A percentile compares a stretch with the other conserved stretches of the same genome.
Conservation (phyloP, 2,329 filamentous ascomycete species). For the Arthrobotrys entomopaga region DNA sequence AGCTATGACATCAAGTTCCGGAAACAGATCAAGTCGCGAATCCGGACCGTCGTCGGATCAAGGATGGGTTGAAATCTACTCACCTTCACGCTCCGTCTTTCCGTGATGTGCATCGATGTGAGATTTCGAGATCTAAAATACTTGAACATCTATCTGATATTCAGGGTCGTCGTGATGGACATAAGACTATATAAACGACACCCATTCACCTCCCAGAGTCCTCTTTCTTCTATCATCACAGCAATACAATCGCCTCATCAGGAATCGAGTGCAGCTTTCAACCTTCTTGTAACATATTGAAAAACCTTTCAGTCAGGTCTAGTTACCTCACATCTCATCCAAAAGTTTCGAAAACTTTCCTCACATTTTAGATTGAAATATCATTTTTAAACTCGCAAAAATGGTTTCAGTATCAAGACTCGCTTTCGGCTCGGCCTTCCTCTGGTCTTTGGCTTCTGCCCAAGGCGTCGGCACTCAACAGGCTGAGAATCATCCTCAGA, state of each 20-base stretch:
- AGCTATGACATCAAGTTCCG: background rate
- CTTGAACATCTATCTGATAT: conserved; percentile 22
- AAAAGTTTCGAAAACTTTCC: conserved; percentile 27
- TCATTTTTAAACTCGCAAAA: conserved; percentile 18
- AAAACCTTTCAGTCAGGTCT: conserved; percentile 14
- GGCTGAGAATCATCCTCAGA: conserved; percentile 66
- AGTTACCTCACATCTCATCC: background rate
- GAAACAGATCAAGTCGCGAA: conserved; percentile 6
- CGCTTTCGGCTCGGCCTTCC: conserved; percentile 41
- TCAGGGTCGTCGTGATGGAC: conserved; percentile 2
- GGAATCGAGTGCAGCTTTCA: conserved; percentile 37
- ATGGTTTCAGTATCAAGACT: conserved; percentile 48
- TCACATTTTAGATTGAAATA: background rate
- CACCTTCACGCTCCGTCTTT: conserved; percentile 31
- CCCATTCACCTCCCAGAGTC: background rate
- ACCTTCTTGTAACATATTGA: background rate
- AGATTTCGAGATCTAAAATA: conserved; percentile 12
- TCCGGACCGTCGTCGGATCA: conserved; percentile 41
- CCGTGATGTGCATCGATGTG: conserved; percentile 19
- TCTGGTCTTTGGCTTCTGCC: conserved; percentile 59
- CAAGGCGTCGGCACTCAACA: conserved; percentile 67
- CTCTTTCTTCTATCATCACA: conserved; percentile 23
- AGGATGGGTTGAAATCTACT: background rate
- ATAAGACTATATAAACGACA: conserved; percentile 20
- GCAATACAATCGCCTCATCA: conserved; percentile 25